Evolutionary conservation across 2,329 filamentous ascomycete species (phyloP), one percentile per base, ranked within the genome.

Genomic region (Aspergillus sp.): DNA sequence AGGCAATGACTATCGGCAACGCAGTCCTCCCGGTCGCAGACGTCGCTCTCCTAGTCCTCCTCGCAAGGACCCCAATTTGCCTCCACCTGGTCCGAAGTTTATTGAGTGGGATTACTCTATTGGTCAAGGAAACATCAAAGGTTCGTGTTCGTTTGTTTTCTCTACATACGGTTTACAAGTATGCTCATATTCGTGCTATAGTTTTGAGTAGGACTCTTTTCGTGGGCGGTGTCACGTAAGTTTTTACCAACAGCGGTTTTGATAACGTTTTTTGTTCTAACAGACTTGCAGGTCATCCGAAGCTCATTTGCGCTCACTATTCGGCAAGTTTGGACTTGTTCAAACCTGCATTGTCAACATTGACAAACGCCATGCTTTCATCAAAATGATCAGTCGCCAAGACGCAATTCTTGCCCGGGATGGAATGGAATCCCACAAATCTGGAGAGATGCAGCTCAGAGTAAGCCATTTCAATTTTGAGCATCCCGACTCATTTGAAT

Each of bases 291-390:
- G 83, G 32, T 85, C 81, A 46, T 83, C 86, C 6, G 91, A 98
- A 67, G 74, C 78, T 45, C 90, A 97, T 64, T 77, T 98, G 42
- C 83, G 90, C 42, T 73, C 72, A 40, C 82, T 95, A 36, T 98
- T 98, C 66, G 76, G 74, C 59, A 82, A 82, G 37, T 95, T 84
- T 61, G 93, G 93, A 46, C 76, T 83, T 42, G 93, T 98, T 4
- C 93, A 98, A 68, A 96, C 91, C 1, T 97, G 91, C 69, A 98
- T 98, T 53, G 90, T 96, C 54, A 97, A 98, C 71, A 86, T 89
- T 60, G 93, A 98, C 61, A 98, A 97, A 72, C 87, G 93, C 12
- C 93, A 98, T 67, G 93, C 93, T 5, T 98, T 98, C 65, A 91
- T 98, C 60, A 98, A 98, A 72, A 98, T 98, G 93, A 80, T 93